phyloP scores from a whole-genome alignment of 2,329 filamentous ascomycete genomes.

The Pseudohalonectria lignicola region DNA sequence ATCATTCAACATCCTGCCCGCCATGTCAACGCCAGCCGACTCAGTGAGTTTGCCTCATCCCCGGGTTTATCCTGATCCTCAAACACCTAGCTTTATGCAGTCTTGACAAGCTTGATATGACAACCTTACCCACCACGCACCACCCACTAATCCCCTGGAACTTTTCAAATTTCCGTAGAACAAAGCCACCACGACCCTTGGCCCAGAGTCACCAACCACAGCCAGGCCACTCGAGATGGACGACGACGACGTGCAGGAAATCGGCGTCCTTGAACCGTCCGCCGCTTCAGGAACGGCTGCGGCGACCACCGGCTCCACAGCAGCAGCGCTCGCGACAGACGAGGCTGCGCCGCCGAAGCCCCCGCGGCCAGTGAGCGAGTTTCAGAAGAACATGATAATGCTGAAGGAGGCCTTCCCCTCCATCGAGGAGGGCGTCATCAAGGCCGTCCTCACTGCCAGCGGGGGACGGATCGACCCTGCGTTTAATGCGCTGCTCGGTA shows the following conservation, averaged over 20 bases:
- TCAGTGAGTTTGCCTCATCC: conserved; percentile 11
- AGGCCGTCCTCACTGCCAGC: conserved; percentile 79
- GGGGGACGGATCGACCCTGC: conserved; percentile 81
- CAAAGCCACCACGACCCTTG: conserved; percentile 26
- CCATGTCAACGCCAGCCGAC: conserved; percentile 21
- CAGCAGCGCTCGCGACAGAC: conserved; percentile 22
- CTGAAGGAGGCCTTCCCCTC: conserved; percentile 88
- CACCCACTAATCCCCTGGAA: too few relatives aligned
- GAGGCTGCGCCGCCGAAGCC: conserved; percentile 63
- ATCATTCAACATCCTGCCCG: too few relatives aligned
- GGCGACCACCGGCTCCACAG: conserved; percentile 13
- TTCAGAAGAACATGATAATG: conserved; percentile 77
- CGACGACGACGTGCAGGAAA: conserved; percentile 59
- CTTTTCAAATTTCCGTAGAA: too few relatives aligned
- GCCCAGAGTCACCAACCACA: conserved; percentile 55
- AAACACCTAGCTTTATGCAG: conserved; percentile 2
- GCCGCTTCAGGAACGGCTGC: conserved; percentile 16
- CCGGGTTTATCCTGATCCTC: conserved; percentile 1
- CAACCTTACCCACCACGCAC: too few relatives aligned
- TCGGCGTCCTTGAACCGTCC: conserved; percentile 26
- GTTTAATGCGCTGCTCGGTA: conserved; percentile 87
- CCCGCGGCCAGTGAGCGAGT: conserved; percentile 68
- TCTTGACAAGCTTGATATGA: not conserved
- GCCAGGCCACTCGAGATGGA: conserved; percentile 56
- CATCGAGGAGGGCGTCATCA: conserved; percentile 72